Percentiles rank a stretch among this genome's conserved stretches.
Evolutionary conservation across 192 early-diverging fungal species (phyloP).

Genomic region (Coemansia sp.): DNA sequence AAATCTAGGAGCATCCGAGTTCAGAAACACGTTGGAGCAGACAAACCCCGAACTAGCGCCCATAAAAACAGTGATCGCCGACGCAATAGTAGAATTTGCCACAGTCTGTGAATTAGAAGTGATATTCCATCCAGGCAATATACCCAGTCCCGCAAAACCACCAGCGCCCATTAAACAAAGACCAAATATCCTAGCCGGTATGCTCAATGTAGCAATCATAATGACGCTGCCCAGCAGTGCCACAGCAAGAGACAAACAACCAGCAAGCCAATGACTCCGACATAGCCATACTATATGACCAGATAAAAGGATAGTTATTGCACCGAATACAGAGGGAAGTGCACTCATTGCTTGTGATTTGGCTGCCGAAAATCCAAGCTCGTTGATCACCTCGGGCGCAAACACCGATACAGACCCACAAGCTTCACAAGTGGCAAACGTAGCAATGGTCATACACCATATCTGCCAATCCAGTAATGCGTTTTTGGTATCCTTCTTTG

Average conservation of each 20-base stretch:
- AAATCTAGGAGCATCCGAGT: slow-evolving; percentile 45
- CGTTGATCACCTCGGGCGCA: slow-evolving; percentile 50
- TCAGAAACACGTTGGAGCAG: slow-evolving; percentile 45
- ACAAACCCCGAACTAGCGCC: slow-evolving; percentile 31
- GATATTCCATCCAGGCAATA: slow-evolving; percentile 42
- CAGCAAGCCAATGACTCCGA: slow-evolving; percentile 36
- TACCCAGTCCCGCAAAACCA: slow-evolving; percentile 37
- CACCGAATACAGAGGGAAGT: slow-evolving; percentile 37
- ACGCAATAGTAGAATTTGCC: slow-evolving; percentile 39
- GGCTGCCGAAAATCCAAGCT: slow-evolving; percentile 38
- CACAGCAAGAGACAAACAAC: neutral
- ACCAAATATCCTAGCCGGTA: slow-evolving; percentile 33
- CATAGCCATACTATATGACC: slow-evolving; percentile 20
- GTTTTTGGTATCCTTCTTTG: slow-evolving; percentile 8
- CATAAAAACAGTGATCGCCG: slow-evolving; percentile 48
- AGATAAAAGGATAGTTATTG: slow-evolving; percentile 29
- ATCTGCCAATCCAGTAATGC: slow-evolving; percentile 49
- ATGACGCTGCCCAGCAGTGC: slow-evolving; percentile 27
- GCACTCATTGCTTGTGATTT: slow-evolving; percentile 51
- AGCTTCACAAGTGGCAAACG: slow-evolving; percentile 31
- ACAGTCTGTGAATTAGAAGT: slow-evolving; percentile 37
- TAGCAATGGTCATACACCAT: slow-evolving; percentile 40
- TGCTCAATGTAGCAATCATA: slow-evolving; percentile 28
- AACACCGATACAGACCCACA: slow-evolving; percentile 29
- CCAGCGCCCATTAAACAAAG: slow-evolving; percentile 39